Evolutionary conservation across 345 rosid species (phyloP).

Genomic region (Euphorbia tirucalli): DNA sequence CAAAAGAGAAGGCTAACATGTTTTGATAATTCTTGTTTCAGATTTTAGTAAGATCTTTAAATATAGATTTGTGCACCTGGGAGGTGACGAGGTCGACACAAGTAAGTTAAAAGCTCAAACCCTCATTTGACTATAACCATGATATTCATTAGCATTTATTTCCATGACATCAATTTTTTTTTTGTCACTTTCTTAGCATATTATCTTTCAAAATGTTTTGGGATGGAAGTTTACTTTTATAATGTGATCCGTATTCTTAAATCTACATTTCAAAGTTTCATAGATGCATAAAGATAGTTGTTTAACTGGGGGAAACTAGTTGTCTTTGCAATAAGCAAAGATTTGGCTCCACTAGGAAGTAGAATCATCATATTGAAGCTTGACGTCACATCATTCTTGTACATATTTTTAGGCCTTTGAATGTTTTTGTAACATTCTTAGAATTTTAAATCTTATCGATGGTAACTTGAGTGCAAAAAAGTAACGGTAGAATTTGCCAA

Average conservation of each 20-base stretch:
- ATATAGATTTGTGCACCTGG: slow-evolving; percentile 69
- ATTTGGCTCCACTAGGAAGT: not conserved
- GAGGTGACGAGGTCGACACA: slow-evolving; percentile 82
- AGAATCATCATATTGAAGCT: too few species aligned
- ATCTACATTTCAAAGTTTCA: not conserved
- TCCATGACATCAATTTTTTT: not conserved
- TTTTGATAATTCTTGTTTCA: slow-evolving; percentile 22
- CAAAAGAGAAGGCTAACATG: slow-evolving; percentile 8
- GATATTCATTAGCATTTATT: not conserved
- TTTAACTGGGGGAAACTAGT: not conserved
- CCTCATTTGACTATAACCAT: not conserved
- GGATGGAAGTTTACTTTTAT: not conserved
- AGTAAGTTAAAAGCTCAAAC: slow-evolving; percentile 38
- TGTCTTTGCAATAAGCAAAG: not conserved
- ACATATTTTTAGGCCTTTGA: not conserved
- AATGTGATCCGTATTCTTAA: not conserved
- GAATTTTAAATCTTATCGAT: not conserved
- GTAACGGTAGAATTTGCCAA: not conserved
- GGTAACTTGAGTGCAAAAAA: not conserved
- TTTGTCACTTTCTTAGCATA: not conserved
- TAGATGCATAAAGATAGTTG: not conserved
- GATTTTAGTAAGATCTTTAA: slow-evolving; percentile 76
- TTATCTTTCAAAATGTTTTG: not conserved
- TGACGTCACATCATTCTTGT: not conserved
- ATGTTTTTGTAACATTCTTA: not conserved